Percentiles rank a stretch among this genome's conserved stretches.
phyloP scores from a whole-genome alignment of 2,329 filamentous ascomycete genomes.

The Metarhizium robertsii region DNA sequence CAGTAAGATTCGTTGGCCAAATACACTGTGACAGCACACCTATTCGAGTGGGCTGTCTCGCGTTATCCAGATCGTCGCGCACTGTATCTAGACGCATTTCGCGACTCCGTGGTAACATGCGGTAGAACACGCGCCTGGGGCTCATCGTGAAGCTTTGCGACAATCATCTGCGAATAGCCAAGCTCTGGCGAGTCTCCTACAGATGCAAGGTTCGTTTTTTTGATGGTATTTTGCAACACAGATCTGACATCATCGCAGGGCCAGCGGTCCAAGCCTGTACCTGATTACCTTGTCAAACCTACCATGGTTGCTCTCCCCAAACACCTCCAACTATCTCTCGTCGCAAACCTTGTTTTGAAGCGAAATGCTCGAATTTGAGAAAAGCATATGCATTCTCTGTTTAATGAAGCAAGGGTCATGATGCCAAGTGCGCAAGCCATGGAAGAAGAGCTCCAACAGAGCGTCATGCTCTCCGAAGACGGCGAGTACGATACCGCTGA shows the following conservation, averaged over 20 bases:
- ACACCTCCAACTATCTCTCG: conserved; percentile 10
- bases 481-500: conserved; percentile 31
- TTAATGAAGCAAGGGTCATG: conserved; percentile 18
- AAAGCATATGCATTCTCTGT: conserved; percentile 8
- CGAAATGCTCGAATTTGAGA: conserved; percentile 21
- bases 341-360: conserved; percentile 12
- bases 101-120: neutral
- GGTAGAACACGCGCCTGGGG: conserved; percentile 3
- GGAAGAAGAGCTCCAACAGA: conserved; percentile 49
- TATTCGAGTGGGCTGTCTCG: neutral
- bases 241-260: conserved; percentile 5
- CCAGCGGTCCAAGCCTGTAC: conserved; percentile 7
- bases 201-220: conserved; percentile 3
- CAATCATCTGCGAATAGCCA: neutral
- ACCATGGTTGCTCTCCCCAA: conserved; percentile 16
- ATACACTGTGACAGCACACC: neutral
- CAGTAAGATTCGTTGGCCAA: neutral
- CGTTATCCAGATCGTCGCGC: neutral
- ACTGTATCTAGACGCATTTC: conserved; percentile 5
- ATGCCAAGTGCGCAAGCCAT: conserved; percentile 46
- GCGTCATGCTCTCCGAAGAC: conserved; percentile 41
- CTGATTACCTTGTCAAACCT: conserved; percentile 4
- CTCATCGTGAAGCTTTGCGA: neutral
- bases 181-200: conserved; percentile 3
- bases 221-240: neutral